Base-by-base conservation (phyloP, 140 eudicot species). In the Stevia rebaudiana region DNA sequence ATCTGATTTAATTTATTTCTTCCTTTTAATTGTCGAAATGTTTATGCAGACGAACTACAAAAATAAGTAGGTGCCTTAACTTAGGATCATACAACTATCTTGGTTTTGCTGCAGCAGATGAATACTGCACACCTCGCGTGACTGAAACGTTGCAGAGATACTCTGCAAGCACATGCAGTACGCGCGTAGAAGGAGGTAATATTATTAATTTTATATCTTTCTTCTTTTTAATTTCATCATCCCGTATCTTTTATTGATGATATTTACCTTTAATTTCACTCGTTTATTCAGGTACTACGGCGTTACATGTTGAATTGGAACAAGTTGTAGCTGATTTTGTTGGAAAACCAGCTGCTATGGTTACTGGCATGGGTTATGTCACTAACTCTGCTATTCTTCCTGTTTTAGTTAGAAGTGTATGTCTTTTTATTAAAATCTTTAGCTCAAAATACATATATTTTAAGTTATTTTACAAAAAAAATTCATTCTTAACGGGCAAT, bases 101-200 rank as follows among this genome's bases (percentile, higher is more conserved):
- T 18, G 98, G 98, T 4, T 92, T 92, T 81, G 98, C 96, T 53
- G 95, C 98, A 33, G 80, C 98, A 28, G 96, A 92, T 85, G 96
- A 92, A 68, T 92, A 92, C 49, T 92, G 98, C 78, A 92, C 95
- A 1, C 96, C 98, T 33, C 96, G 86, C 57, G 98, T 81, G 19
- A 78, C 84, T 62, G 95, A 83, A 73, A 52, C 96, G 5, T 44
- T 88, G 79, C 84, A 88, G 82, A 85, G 74, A 68, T 88, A 85
- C 78, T 79, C 82, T 46, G 81, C 96, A 19, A 87, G 96, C 81
- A 88, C 96, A 15, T 92, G 98, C 58, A 85, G 96, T 77, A 18
- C 88, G 71, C 96, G 98, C 75, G 81, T 80, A 69, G 98, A 92
- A 60, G 98, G 98, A 92, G 98, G 98, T 92, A 75, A 8, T 31